phyloP scores from a whole-genome alignment of 1,139 yeast species.

The Chernovozyma aurita region DNA sequence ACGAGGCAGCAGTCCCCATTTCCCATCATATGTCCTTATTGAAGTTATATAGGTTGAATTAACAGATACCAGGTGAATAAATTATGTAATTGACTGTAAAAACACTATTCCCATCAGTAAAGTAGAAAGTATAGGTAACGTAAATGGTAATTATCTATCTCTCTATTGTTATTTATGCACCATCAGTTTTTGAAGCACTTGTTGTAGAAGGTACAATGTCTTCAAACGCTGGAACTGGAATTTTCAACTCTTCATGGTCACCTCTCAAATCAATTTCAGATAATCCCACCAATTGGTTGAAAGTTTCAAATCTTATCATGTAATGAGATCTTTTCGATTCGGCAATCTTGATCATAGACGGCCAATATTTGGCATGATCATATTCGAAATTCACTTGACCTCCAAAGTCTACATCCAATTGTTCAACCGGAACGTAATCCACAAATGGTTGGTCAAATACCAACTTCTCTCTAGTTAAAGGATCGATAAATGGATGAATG shows the following conservation, averaged over 20 bases:
- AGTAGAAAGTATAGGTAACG: not conserved
- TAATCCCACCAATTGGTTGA: constrained; percentile 40
- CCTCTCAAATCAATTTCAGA: constrained; percentile 77
- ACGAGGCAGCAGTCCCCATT: no score
- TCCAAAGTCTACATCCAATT: constrained; percentile 44
- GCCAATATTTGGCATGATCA: constrained; percentile 41
- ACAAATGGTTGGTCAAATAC: constrained; percentile 47
- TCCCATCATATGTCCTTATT: no score
- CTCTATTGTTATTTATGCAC: no score
- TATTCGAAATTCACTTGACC: constrained; percentile 42
- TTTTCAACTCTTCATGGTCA: constrained; percentile 32
- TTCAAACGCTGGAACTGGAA: constrained; percentile 13
- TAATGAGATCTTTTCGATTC: constrained; percentile 33
- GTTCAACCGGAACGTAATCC: constrained; percentile 41
- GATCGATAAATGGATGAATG: constrained; percentile 47
- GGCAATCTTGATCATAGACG: constrained; percentile 37
- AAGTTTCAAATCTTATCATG: constrained; percentile 32
- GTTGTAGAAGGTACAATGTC: not conserved
- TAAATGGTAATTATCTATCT: no score
- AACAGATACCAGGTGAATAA: no score
- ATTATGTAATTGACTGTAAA: no score
- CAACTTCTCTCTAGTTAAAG: constrained; percentile 45
- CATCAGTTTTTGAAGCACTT: no score
- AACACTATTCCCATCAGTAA: no score
- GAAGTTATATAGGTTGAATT: no score